phyloP scores from a whole-genome alignment of 176 grass and related monocot species.

The Oryza glumipatula region DNA sequence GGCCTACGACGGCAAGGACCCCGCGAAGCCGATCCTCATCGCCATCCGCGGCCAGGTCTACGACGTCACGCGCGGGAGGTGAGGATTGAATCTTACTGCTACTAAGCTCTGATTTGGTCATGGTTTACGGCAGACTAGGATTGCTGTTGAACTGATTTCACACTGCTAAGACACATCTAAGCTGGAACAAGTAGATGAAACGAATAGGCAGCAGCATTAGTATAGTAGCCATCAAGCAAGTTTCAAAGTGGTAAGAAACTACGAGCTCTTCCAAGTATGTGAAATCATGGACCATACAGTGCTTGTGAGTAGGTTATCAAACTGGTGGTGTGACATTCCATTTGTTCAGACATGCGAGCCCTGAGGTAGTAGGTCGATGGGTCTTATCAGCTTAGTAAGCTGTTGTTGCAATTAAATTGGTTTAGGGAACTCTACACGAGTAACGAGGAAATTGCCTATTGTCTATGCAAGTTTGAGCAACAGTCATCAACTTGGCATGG shows the following conservation, averaged over 20 bases:
- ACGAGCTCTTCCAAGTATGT: not conserved
- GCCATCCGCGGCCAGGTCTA: conserved; percentile 87
- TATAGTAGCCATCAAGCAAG: not conserved
- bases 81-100: conserved; percentile 21
- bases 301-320: not conserved
- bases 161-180: not conserved
- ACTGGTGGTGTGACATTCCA: conserved; percentile 6
- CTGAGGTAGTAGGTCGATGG: not conserved
- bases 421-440: not conserved
- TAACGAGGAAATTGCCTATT: not conserved
- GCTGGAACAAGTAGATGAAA: not conserved
- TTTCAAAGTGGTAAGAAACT: not conserved
- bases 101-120: conserved; percentile 9
- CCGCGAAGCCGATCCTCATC: conserved; percentile 76
- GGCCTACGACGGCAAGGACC: conserved; percentile 79
- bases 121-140: not conserved
- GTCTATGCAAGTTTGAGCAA: not conserved
- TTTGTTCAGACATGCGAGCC: conserved; percentile 5
- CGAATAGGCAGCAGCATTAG: not conserved
- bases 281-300: not conserved
- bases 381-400: not conserved
- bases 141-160: not conserved
- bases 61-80: conserved; percentile 86
- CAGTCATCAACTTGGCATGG: not conserved
- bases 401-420: not conserved